Percentiles rank a stretch among this genome's conserved stretches.
These are phyloP conservation scores for Trapa incisa DNA, from an alignment of 345 rosid species.

Conservation along the genomic window DNA sequence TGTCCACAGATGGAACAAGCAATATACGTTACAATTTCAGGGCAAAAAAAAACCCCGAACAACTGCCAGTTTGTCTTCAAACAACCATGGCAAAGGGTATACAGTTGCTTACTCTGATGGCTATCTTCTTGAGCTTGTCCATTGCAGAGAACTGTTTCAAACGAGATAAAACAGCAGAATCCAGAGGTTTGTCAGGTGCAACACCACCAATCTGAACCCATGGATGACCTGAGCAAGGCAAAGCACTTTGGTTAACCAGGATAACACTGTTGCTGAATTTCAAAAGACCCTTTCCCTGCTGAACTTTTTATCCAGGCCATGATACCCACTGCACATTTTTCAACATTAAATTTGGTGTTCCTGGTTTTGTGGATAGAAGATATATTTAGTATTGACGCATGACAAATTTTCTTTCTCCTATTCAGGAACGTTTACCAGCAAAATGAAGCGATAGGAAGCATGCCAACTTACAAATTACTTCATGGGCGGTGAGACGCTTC, in stretches of 20 bases:
- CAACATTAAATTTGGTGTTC: not conserved
- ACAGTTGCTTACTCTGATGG: slow-evolving; percentile 47
- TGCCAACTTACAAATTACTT: slow-evolving; percentile 69
- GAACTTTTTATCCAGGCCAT: not conserved
- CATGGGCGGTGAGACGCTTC: slow-evolving; percentile 69
- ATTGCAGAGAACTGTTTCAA: slow-evolving; percentile 89
- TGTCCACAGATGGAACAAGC: not conserved
- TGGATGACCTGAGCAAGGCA: slow-evolving; percentile 62
- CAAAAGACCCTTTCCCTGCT: not conserved
- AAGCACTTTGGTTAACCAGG: not conserved
- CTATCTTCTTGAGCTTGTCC: slow-evolving; percentile 94
- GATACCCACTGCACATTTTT: not conserved
- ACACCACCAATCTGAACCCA: slow-evolving; percentile 80
- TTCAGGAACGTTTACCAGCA: not conserved
- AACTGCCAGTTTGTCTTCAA: not conserved
- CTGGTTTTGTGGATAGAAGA: not conserved
- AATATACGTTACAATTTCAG: not conserved
- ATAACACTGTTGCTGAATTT: not conserved
- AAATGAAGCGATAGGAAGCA: not conserved
- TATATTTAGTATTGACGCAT: not conserved
- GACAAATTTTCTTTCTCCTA: no score
- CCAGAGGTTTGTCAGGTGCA: slow-evolving; percentile 92
- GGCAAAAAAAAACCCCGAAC: not conserved
- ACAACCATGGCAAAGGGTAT: not conserved
- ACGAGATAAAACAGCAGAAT: slow-evolving; percentile 80